Evolutionary conservation across 768 basidiomycete genomes (phyloP).

Genomic region (Hirschioporus abietinus): DNA sequence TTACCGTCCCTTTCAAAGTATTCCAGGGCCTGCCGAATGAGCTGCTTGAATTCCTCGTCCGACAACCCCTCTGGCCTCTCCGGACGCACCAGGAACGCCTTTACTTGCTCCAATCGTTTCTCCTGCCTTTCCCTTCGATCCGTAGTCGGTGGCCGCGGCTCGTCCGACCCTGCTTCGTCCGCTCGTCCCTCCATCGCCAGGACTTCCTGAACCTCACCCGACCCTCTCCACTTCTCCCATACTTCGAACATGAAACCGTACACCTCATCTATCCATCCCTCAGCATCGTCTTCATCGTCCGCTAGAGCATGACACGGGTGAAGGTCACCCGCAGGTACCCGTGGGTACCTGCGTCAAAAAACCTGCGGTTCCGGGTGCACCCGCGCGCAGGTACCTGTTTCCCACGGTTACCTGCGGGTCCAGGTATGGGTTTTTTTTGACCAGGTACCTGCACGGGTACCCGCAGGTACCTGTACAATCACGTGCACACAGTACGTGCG

Average conservation of each 20-base stretch:
- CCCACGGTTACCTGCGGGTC: too few species aligned
- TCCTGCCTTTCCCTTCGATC: background rate
- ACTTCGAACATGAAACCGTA: constrained; percentile 4
- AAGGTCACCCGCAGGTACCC: too few species aligned
- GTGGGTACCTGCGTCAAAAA: too few species aligned
- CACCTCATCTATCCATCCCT: background rate
- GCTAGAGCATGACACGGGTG: too few species aligned
- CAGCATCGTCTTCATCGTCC: background rate
- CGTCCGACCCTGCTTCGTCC: background rate
- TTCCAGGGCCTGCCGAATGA: constrained; percentile 10
- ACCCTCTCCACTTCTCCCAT: constrained; percentile 17
- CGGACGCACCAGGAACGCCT: background rate
- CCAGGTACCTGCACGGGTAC: too few species aligned
- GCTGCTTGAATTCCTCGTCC: background rate
- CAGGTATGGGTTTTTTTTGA: too few species aligned
- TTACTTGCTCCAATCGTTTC: background rate
- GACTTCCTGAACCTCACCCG: constrained; percentile 14
- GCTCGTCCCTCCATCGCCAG: constrained; percentile 7
- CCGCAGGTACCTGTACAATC: too few species aligned
- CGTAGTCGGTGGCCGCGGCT: background rate
- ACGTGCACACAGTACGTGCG: too few species aligned
- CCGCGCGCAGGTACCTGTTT: too few species aligned
- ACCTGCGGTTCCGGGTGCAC: too few species aligned
- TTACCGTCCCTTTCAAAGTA: constrained; percentile 1
- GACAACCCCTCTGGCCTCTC: background rate